phyloP scores from a whole-genome alignment of 23 red algal species.

The Gracilaria gracilis region DNA sequence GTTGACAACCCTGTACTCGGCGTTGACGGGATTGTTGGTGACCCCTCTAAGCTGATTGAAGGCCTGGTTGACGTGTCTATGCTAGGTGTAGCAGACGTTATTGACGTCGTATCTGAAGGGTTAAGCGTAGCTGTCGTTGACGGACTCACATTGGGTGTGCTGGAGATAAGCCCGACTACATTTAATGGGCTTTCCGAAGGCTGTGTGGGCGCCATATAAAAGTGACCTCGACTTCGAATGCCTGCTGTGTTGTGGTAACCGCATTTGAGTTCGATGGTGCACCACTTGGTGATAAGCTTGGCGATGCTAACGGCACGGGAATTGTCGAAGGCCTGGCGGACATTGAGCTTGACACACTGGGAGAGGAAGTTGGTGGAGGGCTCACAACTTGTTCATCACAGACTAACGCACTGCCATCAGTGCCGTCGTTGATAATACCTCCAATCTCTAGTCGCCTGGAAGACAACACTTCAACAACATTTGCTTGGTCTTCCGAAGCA shows the following conservation, averaged over 20 bases:
- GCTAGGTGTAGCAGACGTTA: background rate
- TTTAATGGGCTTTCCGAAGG: background rate
- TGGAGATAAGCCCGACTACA: background rate
- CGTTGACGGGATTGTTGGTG: too few species aligned
- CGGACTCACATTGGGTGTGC: background rate
- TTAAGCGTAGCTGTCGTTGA: background rate
- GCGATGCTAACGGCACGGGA: background rate
- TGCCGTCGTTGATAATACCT: slow-evolving; percentile 66
- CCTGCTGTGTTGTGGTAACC: too few species aligned
- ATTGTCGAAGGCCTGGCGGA: background rate
- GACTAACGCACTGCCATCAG: slow-evolving; percentile 32
- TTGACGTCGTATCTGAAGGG: background rate
- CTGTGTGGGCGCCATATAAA: background rate
- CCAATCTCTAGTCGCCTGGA: slow-evolving; percentile 44
- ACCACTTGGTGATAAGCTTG: background rate
- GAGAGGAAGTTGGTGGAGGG: slow-evolving; percentile 5
- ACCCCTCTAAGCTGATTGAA: too few species aligned
- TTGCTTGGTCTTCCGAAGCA: slow-evolving; percentile 27
- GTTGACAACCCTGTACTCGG: too few species aligned
- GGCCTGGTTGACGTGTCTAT: slow-evolving; percentile 1
- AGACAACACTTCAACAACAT: slow-evolving; percentile 55
- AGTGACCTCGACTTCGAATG: background rate
- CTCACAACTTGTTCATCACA: slow-evolving; percentile 35
- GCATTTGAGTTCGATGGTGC: too few species aligned
- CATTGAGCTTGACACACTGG: background rate